Evolutionary conservation across 2,329 filamentous ascomycete species (phyloP), one percentile per base, ranked within the genome.

Genomic region (Diaporthe vexans): DNA sequence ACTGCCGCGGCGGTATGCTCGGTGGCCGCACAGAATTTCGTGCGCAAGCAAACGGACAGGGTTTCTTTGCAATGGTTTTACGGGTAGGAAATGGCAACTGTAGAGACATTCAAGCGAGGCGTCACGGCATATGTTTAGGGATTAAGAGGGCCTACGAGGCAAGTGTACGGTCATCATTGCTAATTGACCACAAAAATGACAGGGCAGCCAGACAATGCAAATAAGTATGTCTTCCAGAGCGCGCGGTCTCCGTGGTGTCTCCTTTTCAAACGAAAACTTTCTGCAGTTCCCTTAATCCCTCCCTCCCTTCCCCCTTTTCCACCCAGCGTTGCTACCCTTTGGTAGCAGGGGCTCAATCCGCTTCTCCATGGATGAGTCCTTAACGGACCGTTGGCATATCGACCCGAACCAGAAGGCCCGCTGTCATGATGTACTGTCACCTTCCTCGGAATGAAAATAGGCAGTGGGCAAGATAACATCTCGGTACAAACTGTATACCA

Each of bases 301-400:
- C 10, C 58, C n/a, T 51, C 76, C 21, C 21, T n/a, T 8, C 77
- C 81, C 92, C 92, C 40, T 21, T 5, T 43, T 11, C 51, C 74
- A 77, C 82, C 92, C 92, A 93, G 87, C 90, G 93, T 91, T 94
- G 92, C 92, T 91, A 89, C 91, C 91, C 89, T 89, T 88, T 90
- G 92, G 88, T 88, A 89, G 92, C 93, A 92, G 89, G 93, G 89
- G 86, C 91, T 89, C 85, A 85, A 88, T 90, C 91, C 87, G 88
- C 67, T 75, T 59, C 59, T 81, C 89, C 86, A 88, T 93, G 90
- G 89, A 90, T 88, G 85, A 87, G 89, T 88, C 86, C 88, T 92
- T 93, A 94, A 94, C 93, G 93, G 93, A 94, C 91, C 93, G 91
- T 93, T 94, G 93, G 93, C 82, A 95, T 87, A 94, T 85, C 78